Evolutionary conservation across 1,139 yeast genomes (phyloP), one percentile per base, ranked within the genome.

Genomic region (Suhomyces kunorum): DNA sequence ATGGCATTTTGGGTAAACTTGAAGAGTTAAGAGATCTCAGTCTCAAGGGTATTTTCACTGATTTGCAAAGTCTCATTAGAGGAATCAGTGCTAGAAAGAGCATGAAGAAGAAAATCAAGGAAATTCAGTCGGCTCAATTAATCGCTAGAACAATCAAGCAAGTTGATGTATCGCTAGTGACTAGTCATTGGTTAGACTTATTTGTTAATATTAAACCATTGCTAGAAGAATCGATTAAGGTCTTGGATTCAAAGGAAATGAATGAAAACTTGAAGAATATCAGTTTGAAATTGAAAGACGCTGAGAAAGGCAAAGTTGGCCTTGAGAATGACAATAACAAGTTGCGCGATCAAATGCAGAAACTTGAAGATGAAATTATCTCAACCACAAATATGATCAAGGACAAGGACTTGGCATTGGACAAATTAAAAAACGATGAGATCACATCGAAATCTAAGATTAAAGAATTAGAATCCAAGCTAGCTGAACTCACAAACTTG

Each of bases 1-100:
- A 96, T 54, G 98, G 98, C 40, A 89, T 92, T 49, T 70, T 94
- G 39, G 98, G 97, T 1, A 80, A 81, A 42, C 69, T 94, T 23
- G 98, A 94, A 61, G 82, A 81, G 48, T 70, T 78, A 40, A 81
- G 96, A 47, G 97, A 89, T 49, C 66, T 72, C 24, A 74, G 79
- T 44, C 67, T 92, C 32, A 74, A 79, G 38, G 53, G 63, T 2
- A 71, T 84, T 1, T 66, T 87, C 31, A 75, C 84, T 0, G 66
- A 64, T 8, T 74, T 94, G 42, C 95, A 88, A 57, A 70, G 90
- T n/a, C 52, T 74, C 4, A 68, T 81, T 3, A 73, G 90, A 46
- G 98, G 95, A 9, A 74, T 68, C 20, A 47, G 76, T 9, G 71
- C 78, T 2, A 78, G 98, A 54, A 58, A 57, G n/a, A 54, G 59